phyloP scores from a whole-genome alignment of 805 yeast species.

The Starmerella gropengiesseri region DNA sequence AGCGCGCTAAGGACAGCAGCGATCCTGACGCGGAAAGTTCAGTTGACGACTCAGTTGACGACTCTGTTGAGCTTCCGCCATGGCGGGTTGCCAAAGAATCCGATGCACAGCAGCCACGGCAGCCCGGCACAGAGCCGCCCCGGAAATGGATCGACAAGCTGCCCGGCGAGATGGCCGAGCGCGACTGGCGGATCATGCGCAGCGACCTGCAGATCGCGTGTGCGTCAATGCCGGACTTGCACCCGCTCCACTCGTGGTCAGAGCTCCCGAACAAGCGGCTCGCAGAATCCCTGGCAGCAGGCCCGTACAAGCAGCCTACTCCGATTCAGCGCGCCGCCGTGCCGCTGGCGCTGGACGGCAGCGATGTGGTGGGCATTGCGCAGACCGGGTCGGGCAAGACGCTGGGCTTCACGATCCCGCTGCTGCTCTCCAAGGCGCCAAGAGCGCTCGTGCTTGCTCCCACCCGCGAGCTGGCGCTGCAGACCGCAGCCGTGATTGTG shows the following conservation, averaged over 20 bases:
- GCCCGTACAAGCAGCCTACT: slow-evolving; percentile 53
- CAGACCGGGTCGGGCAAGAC: slow-evolving; percentile 97
- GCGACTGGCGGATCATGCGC: slow-evolving; percentile 84
- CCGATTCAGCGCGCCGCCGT: slow-evolving; percentile 86
- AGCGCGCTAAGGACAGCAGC: neutral
- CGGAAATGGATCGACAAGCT: slow-evolving; percentile 59
- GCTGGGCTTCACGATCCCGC: slow-evolving; percentile 66
- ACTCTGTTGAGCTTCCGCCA: slow-evolving; percentile 21
- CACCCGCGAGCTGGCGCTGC: slow-evolving; percentile 86
- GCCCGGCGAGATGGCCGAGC: slow-evolving; percentile 50
- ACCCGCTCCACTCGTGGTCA: slow-evolving; percentile 65
- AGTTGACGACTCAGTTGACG: too few relatives aligned
- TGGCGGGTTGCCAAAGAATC: slow-evolving; percentile 9
- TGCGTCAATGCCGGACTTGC: slow-evolving; percentile 38
- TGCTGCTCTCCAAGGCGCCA: slow-evolving; percentile 43
- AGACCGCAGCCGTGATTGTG: slow-evolving; percentile 57
- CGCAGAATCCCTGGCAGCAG: slow-evolving; percentile 40
- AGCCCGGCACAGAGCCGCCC: slow-evolving; percentile 13
- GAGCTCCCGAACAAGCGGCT: slow-evolving; percentile 3
- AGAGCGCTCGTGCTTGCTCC: slow-evolving; percentile 67
- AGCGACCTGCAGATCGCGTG: slow-evolving; percentile 57
- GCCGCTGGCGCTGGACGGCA: slow-evolving; percentile 49
- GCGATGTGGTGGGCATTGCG: slow-evolving; percentile 81
- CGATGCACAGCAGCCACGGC: slow-evolving; percentile 10
- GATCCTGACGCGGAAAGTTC: neutral